These are phyloP conservation scores for Ceratocystis diversiconidia DNA, from an alignment of 2,329 filamentous ascomycete species.

Conservation along the genomic window DNA sequence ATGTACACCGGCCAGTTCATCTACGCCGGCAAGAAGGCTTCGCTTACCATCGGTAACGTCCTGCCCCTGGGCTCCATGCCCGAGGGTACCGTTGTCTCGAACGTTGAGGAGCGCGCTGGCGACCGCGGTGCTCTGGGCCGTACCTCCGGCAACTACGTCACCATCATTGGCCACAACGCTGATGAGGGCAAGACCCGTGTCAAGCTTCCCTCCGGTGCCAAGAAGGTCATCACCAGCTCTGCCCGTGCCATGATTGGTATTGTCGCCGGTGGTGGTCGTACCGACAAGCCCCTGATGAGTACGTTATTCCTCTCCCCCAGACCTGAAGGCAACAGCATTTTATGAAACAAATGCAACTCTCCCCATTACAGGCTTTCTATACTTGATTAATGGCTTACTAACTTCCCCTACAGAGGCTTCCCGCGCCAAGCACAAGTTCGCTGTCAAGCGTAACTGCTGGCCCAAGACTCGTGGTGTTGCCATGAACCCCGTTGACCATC, in stretches of 20 bases:
- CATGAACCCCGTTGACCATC: slow-evolving; percentile 99
- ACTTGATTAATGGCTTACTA: slow-evolving; percentile 28
- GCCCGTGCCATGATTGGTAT: slow-evolving; percentile 99
- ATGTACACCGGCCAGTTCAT: slow-evolving; percentile 99
- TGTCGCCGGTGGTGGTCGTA: slow-evolving; percentile 97
- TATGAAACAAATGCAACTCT: neutral
- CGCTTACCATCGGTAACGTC: slow-evolving; percentile 93
- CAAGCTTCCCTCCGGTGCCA: slow-evolving; percentile 97
- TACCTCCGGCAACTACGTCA: slow-evolving; percentile 99
- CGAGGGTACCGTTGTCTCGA: slow-evolving; percentile 97
- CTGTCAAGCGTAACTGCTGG: slow-evolving; percentile 99
- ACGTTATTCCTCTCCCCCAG: slow-evolving; percentile 28
- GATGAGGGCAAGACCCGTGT: slow-evolving; percentile 99
- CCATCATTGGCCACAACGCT: slow-evolving; percentile 92
- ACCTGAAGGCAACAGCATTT: neutral
- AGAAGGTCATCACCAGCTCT: slow-evolving; percentile 92
- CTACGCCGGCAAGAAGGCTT: slow-evolving; percentile 98
- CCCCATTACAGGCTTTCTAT: slow-evolving; percentile 15
- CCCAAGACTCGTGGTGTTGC: slow-evolving; percentile 99
- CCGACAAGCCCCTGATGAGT: slow-evolving; percentile 98
- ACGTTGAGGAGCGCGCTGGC: slow-evolving; percentile 97
- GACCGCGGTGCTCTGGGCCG: slow-evolving; percentile 93
- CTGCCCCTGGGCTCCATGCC: slow-evolving; percentile 88
- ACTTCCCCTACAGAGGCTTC: slow-evolving; percentile 63
- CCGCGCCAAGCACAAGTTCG: slow-evolving; percentile 99